Conservation (phyloP, 2,329 filamentous ascomycete genomes). For the Verticillium klebahnii region DNA sequence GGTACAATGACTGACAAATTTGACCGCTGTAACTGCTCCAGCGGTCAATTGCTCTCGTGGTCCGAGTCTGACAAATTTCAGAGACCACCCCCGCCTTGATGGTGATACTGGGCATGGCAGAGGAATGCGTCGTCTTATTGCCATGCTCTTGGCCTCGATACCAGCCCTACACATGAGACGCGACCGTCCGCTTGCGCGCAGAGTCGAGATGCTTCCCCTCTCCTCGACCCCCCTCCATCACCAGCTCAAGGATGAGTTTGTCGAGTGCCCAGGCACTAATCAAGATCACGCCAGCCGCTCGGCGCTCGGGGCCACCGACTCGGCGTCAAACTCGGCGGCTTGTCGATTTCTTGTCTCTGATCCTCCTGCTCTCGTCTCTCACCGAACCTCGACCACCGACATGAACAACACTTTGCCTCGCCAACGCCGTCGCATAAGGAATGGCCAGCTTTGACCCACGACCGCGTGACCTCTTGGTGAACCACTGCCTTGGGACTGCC, state of each 20-base stretch:
- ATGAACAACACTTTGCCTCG: background rate
- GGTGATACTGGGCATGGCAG: background rate
- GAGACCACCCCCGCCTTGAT: too few species aligned
- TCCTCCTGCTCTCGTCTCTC: background rate
- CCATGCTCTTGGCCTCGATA: background rate
- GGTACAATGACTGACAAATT: too few species aligned
- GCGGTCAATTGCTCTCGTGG: too few species aligned
- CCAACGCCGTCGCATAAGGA: background rate
- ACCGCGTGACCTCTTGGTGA: background rate
- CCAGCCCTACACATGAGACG: background rate
- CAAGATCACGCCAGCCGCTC: background rate
- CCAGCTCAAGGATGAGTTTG: background rate
- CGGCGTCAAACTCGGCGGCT: background rate
- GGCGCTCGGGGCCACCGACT: background rate
- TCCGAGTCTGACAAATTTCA: too few species aligned
- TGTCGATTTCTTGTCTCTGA: background rate
- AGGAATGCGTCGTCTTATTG: background rate
- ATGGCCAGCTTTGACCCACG: background rate
- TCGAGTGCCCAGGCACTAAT: background rate
- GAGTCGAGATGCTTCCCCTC: background rate
- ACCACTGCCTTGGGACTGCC: background rate
- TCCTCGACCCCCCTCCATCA: background rate
- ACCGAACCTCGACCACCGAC: background rate
- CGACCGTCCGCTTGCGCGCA: background rate
- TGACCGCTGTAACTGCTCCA: too few species aligned